Conservation (phyloP, 768 basidiomycete genomes). For the Boletellus ananiceps region DNA sequence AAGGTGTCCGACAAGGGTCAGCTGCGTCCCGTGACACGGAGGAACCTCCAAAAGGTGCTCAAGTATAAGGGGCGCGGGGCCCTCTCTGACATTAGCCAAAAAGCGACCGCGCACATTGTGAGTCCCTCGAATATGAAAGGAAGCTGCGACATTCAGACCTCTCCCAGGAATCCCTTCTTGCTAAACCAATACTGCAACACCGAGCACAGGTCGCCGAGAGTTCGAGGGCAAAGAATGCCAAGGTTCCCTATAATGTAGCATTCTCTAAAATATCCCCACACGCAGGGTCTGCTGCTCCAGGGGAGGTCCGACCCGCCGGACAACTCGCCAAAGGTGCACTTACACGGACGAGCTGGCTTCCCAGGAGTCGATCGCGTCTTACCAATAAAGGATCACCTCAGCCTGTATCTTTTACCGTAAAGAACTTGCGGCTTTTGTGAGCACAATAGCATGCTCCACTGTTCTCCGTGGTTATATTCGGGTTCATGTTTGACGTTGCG, state of each 20-base stretch:
- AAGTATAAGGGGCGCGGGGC: constrained; percentile 51
- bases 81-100: constrained; percentile 44
- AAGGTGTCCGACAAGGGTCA: constrained; percentile 35
- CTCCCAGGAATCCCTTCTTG: constrained; percentile 60
- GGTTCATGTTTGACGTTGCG: not conserved
- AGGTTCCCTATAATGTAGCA: constrained; percentile 15
- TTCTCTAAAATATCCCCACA: constrained; percentile 26
- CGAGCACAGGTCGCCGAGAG: constrained; percentile 37
- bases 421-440: constrained; percentile 21
- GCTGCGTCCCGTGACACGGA: constrained; percentile 62
- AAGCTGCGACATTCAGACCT: constrained; percentile 5
- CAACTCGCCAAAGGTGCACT: constrained; percentile 53
- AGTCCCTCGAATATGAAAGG: constrained; percentile 25
- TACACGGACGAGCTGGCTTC: constrained; percentile 29
- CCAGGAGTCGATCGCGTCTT: constrained; percentile 18
- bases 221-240: constrained; percentile 29
- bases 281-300: constrained; percentile 56
- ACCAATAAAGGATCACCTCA: constrained; percentile 3
- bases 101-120: constrained; percentile 65
- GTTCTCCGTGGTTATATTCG: not conserved
- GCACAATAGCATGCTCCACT: not conserved
- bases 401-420: constrained; percentile 17
- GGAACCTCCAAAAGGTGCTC: constrained; percentile 72
- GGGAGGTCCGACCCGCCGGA: constrained; percentile 53
- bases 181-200: constrained; percentile 52